phyloP scores from a whole-genome alignment of 495 filamentous ascomycete genomes.

The Bacidia rubella region DNA sequence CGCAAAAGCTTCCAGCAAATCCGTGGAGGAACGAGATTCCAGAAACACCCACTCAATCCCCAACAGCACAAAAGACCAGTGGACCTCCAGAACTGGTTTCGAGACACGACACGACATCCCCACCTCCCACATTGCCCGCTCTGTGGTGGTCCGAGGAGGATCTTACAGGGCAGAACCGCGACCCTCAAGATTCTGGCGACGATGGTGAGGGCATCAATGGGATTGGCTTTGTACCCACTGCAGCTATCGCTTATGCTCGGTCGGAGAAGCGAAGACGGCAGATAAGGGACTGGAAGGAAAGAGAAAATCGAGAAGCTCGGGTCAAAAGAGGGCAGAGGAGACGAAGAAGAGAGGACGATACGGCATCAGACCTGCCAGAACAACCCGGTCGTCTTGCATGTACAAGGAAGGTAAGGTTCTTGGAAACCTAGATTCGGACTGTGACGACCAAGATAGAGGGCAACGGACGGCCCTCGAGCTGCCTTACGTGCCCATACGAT shows the following conservation, averaged over 20 bases:
- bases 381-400: background rate
- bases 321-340: conserved; percentile 56
- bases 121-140: conserved; percentile 36
- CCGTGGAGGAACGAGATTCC: background rate
- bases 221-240: conserved; percentile 80
- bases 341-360: conserved; percentile 28
- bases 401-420: background rate
- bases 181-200: conserved; percentile 57
- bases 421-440: background rate
- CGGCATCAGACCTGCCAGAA: background rate
- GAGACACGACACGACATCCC: conserved; percentile 18
- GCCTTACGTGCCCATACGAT: no score
- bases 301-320: conserved; percentile 74
- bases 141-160: conserved; percentile 76
- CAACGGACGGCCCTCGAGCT: no score
- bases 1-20: background rate
- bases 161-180: conserved; percentile 55
- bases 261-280: conserved; percentile 66
- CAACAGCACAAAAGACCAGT: background rate
- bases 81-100: conserved; percentile 11
- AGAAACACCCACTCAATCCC: background rate
- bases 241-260: conserved; percentile 65
- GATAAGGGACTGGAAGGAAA: conserved; percentile 65
- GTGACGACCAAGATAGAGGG: no score
- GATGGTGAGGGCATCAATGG: conserved; percentile 78